Conservation (phyloP, 176 grass and related monocot species). For the Luzula sylvatica region DNA sequence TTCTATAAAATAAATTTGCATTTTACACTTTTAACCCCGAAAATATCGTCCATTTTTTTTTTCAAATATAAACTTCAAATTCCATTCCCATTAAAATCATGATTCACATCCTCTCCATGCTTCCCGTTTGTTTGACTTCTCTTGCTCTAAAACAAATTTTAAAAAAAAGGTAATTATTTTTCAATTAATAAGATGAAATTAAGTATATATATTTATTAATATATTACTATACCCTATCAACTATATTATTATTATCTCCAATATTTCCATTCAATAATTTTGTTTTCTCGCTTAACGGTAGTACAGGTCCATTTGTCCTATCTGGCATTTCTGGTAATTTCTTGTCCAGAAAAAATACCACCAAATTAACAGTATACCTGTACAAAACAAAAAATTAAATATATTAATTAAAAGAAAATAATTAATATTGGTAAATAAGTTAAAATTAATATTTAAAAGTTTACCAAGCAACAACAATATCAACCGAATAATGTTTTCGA, state of each 20-base stretch:
- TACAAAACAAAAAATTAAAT: constrained; percentile 6
- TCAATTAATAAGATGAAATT: neutral
- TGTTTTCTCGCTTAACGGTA: constrained; percentile 54
- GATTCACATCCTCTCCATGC: constrained; percentile 43
- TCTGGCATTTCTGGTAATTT: constrained; percentile 93
- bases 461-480: constrained; percentile 97
- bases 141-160: constrained; percentile 34
- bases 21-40: constrained; percentile 6
- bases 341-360: constrained; percentile 84
- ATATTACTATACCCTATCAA: constrained; percentile 48
- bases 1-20: constrained; percentile 2
- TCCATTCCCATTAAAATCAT: constrained; percentile 31
- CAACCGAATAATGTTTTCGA: constrained; percentile 90
- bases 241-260: constrained; percentile 29
- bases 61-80: constrained; percentile 23
- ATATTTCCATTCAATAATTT: constrained; percentile 69
- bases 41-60: constrained; percentile 9
- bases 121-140: constrained; percentile 61
- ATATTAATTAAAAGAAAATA: constrained; percentile 12
- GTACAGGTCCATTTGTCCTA: constrained; percentile 58
- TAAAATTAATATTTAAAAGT: constrained; percentile 8
- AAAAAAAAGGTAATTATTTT: neutral
- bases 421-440: constrained; percentile 2
- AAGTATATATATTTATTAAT: constrained; percentile 3
- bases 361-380: constrained; percentile 98